A percentile compares a stretch with the other conserved stretches of the same genome.
These are phyloP conservation scores for Penicillium palitans DNA, from an alignment of 2,329 filamentous ascomycete species.

Conservation along the genomic window DNA sequence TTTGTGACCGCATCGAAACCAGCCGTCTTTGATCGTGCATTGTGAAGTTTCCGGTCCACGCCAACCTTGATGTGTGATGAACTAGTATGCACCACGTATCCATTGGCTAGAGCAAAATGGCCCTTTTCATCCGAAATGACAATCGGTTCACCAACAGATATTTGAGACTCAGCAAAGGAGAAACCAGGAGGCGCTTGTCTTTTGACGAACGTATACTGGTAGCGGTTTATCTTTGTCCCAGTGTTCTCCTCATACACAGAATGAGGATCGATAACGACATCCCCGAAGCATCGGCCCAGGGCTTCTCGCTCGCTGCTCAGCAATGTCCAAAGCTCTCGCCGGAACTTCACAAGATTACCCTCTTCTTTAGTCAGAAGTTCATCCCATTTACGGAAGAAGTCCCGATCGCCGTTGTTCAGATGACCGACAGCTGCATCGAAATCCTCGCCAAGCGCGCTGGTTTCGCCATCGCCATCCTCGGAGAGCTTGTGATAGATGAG, in stretches of 20 bases:
- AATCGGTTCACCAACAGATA: constrained; percentile 82
- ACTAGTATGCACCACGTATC: constrained; percentile 77
- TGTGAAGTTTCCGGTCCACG: constrained; percentile 86
- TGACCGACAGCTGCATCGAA: constrained; percentile 80
- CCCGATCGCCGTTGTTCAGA: constrained; percentile 69
- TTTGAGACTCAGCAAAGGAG: constrained; percentile 88
- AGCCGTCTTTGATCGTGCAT: constrained; percentile 71
- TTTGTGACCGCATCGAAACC: constrained; percentile 76
- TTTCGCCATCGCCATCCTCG: constrained; percentile 78
- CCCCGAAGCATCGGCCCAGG: constrained; percentile 83
- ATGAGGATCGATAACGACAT: constrained; percentile 78
- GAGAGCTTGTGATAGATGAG: constrained; percentile 92
- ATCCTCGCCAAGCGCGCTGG: constrained; percentile 75
- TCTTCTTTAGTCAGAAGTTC: constrained; percentile 90
- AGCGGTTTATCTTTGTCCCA: constrained; percentile 85
- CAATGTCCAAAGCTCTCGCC: constrained; percentile 95
- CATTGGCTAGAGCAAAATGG: constrained; percentile 91
- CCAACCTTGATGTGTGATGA: constrained; percentile 79
- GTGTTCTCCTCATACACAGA: constrained; percentile 69
- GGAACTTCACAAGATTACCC: constrained; percentile 80
- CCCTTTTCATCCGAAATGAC: constrained; percentile 96
- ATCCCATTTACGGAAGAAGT: constrained; percentile 96
- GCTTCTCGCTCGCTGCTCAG: constrained; percentile 83
- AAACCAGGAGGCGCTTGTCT: constrained; percentile 61
- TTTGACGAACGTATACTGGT: constrained; percentile 81